A percentile compares a stretch with the other conserved stretches of the same genome.
These are phyloP conservation scores for Psilocybe tampanensis DNA, from an alignment of 768 basidiomycete species.

Conservation along the genomic window DNA sequence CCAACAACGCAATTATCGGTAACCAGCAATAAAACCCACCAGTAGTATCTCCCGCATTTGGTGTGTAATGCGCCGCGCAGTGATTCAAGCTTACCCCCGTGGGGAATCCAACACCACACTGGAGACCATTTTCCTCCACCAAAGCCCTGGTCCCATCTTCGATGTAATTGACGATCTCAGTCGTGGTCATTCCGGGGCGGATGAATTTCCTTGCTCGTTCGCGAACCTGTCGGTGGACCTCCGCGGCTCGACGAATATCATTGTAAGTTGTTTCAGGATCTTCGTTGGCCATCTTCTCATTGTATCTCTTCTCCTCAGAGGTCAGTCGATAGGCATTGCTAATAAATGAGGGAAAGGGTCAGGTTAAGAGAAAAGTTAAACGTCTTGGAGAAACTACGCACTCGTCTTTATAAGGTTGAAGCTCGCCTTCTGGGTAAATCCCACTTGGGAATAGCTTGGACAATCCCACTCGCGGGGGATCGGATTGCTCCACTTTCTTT, in stretches of 20 bases:
- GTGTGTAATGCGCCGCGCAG: slow-evolving; percentile 95
- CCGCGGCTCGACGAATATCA: slow-evolving; percentile 89
- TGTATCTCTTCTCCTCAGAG: slow-evolving; percentile 85
- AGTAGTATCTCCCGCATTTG: slow-evolving; percentile 88
- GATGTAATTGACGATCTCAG: slow-evolving; percentile 90
- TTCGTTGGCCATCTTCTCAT: slow-evolving; percentile 76
- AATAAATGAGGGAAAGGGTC: slow-evolving; percentile 5
- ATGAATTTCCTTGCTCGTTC: slow-evolving; percentile 80
- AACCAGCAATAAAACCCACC: slow-evolving; percentile 45
- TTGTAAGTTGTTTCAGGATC: slow-evolving; percentile 88
- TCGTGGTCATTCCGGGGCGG: slow-evolving; percentile 92
- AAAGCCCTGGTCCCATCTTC: slow-evolving; percentile 90
- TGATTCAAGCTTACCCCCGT: slow-evolving; percentile 94
- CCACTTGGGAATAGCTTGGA: slow-evolving; percentile 87
- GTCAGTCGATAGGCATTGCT: slow-evolving; percentile 90
- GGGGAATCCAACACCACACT: slow-evolving; percentile 92
- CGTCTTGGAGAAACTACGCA: slow-evolving; percentile 41
- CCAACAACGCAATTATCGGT: not conserved
- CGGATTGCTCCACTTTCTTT: slow-evolving; percentile 82
- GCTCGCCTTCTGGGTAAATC: slow-evolving; percentile 90
- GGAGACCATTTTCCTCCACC: slow-evolving; percentile 87
- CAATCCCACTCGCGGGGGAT: slow-evolving; percentile 88
- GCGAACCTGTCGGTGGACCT: slow-evolving; percentile 94
- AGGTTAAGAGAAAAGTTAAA: not conserved
- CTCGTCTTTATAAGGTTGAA: slow-evolving; percentile 92